These are phyloP conservation scores for Flaveria sonorensis DNA, from an alignment of 129 eudicot genomes.

Conservation along the genomic window DNA sequence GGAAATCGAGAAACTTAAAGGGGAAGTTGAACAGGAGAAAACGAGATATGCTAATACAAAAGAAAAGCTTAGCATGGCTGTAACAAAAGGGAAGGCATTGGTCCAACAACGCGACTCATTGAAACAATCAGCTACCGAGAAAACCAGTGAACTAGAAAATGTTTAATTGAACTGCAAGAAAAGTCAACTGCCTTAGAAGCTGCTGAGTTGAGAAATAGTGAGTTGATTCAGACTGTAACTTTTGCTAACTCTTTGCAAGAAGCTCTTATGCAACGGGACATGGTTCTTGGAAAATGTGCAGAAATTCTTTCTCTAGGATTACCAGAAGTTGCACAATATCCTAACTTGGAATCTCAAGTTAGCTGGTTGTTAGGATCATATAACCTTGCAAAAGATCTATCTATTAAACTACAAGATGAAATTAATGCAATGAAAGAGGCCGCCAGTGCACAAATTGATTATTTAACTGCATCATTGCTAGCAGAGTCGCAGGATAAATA, in stretches of 20 bases:
- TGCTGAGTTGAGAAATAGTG: constrained; percentile 59
- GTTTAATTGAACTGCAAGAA: constrained; percentile 58
- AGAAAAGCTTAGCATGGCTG: constrained; percentile 96
- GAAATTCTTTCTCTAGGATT: constrained; percentile 55
- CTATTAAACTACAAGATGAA: constrained; percentile 47
- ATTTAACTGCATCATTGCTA: constrained; percentile 44
- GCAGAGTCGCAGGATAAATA: constrained; percentile 67
- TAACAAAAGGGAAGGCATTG: constrained; percentile 88
- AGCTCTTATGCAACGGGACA: constrained; percentile 60
- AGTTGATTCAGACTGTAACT: constrained; percentile 46
- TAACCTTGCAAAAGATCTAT: constrained; percentile 44
- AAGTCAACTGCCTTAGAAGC: constrained; percentile 69
- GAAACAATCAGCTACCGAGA: constrained; percentile 73
- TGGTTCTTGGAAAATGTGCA: constrained; percentile 56
- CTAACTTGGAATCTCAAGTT: constrained; percentile 55
- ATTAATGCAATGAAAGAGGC: constrained; percentile 46
- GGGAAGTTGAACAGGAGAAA: constrained; percentile 88
- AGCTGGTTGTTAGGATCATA: constrained; percentile 67
- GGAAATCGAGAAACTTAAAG: constrained; percentile 56
- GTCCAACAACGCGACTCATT: constrained; percentile 95
- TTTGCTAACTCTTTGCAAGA: constrained; percentile 63
- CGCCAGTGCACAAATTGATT: constrained; percentile 57
- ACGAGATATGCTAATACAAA: constrained; percentile 66
- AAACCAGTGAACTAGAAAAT: constrained; percentile 73
- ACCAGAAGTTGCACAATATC: constrained; percentile 54